Base-by-base conservation (phyloP, 192 early-diverging fungal species). In the Coemansia sp. region DNA sequence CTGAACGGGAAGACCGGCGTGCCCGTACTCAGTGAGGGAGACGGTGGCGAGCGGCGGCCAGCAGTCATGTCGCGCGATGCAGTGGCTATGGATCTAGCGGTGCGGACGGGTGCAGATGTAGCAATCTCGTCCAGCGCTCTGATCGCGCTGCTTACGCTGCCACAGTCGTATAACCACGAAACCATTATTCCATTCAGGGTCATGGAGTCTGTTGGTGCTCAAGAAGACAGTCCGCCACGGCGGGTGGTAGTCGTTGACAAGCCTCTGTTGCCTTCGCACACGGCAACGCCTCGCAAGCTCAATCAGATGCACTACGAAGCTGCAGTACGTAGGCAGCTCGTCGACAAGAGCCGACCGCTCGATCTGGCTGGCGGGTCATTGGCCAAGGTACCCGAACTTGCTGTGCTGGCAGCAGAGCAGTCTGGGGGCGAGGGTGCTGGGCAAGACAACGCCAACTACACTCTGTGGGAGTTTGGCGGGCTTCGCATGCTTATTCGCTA, bases 391-490 rank as follows among this genome's bases (percentile, higher is more conserved):
- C 37, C n/a, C 1, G 53, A 12, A 0, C 4, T 39, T 3, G 56
- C 10, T 11, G 33, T 21, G 11, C 11, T 11, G 33, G 19, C 21
- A 21, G 24, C 26, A n/a, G 46, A 50, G 17, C 43, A 24, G 22
- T 46, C 43, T 11, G 41, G 22, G 7, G 11, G 32, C 26, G 39
- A 37, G 24, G 26, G 26, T 1, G 39, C 24, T 12, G 53, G 53
- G 3, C 33, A 44, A 18, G 65, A 26, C 19, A 74, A 74, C 44
- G 65, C 65, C 9, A 79, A 60, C 18, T 79, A 79, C 35, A 79
- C 76, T 27, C 40, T 73, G 62, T 79, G 76, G 76, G 76, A 69
- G 56, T 58, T 79, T 42, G 67, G 70, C 34, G 76, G 54, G 7
- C 61, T 63, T 38, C 67, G 76, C 0, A 27, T 79, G 8, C 40